Percentiles rank a stretch among this genome's conserved stretches.
Evolutionary conservation across 768 basidiomycete species (phyloP).

Genomic region (Xerocomellus chrysenteron): DNA sequence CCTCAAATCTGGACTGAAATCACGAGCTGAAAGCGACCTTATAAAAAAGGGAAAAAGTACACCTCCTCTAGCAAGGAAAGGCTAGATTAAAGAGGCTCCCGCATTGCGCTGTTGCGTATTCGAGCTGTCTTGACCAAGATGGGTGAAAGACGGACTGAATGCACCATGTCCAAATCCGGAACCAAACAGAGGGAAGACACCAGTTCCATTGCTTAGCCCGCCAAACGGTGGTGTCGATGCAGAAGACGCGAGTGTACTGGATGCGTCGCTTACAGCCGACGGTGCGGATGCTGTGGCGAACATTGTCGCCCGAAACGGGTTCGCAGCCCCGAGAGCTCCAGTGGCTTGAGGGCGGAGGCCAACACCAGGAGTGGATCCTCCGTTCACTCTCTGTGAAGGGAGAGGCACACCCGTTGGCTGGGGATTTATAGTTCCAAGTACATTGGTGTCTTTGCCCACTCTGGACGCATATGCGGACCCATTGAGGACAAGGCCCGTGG

Average conservation of each 20-base stretch:
- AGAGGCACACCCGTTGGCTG: constrained; percentile 33
- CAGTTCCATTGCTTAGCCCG: constrained; percentile 14
- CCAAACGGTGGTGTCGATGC: constrained; percentile 28
- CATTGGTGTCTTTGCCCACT: constrained; percentile 18
- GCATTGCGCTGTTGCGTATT: constrained; percentile 42
- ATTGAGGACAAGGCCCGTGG: constrained; percentile 14
- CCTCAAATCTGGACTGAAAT: constrained; percentile 12
- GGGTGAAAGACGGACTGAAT: constrained; percentile 25
- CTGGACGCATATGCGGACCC: constrained; percentile 11
- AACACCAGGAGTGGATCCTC: constrained; percentile 39
- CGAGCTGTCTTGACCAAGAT: constrained; percentile 14
- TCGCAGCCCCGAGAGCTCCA: constrained; percentile 48
- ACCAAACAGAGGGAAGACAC: constrained; percentile 5
- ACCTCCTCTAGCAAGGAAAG: constrained; percentile 11
- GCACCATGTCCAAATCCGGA: constrained; percentile 20
- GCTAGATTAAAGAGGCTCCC: constrained; percentile 50
- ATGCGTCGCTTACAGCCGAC: neutral
- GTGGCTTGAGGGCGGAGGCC: constrained; percentile 61
- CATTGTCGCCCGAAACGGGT: constrained; percentile 70
- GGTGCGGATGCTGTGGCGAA: constrained; percentile 36
- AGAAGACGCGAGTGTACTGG: constrained; percentile 18
- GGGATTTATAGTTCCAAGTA: constrained; percentile 30
- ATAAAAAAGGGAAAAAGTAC: neutral
- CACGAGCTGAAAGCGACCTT: neutral
- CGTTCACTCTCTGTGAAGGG: constrained; percentile 12